These are phyloP conservation scores for Suaeda aralocaspica DNA, from an alignment of 148 eudicot genomes.

Conservation along the genomic window DNA sequence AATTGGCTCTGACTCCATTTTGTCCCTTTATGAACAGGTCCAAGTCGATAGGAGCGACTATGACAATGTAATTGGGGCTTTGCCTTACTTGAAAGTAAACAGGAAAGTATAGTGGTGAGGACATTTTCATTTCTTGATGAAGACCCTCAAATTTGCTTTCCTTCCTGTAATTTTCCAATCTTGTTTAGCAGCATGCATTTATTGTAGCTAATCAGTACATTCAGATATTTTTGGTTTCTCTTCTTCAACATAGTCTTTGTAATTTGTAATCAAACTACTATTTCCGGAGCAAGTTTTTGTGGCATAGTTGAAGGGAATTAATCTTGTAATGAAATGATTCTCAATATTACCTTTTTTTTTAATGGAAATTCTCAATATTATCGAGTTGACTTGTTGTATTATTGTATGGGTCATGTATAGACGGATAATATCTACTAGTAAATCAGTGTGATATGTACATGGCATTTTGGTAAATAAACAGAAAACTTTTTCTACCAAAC, in stretches of 20 bases:
- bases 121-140: background rate
- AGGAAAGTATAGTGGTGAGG: constrained; percentile 34
- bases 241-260: background rate
- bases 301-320: background rate
- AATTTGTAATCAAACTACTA: background rate
- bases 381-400: too few species aligned
- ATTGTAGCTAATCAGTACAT: constrained; percentile 7
- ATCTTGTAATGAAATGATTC: background rate
- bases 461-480: too few species aligned
- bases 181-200: constrained; percentile 7
- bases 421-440: too few species aligned
- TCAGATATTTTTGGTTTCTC: background rate
- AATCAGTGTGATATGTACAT: too few species aligned
- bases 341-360: too few species aligned
- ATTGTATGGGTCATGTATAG: too few species aligned
- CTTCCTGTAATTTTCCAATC: constrained; percentile 13
- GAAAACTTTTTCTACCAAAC: too few species aligned
- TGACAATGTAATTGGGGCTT: constrained; percentile 72
- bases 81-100: constrained; percentile 95
- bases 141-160: background rate
- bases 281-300: background rate
- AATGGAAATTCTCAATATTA: too few species aligned
- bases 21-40: background rate
- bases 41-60: constrained; percentile 17
- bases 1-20: background rate